phyloP scores from a whole-genome alignment of 176 grass and related monocot species.

The Juncus inflexus region DNA sequence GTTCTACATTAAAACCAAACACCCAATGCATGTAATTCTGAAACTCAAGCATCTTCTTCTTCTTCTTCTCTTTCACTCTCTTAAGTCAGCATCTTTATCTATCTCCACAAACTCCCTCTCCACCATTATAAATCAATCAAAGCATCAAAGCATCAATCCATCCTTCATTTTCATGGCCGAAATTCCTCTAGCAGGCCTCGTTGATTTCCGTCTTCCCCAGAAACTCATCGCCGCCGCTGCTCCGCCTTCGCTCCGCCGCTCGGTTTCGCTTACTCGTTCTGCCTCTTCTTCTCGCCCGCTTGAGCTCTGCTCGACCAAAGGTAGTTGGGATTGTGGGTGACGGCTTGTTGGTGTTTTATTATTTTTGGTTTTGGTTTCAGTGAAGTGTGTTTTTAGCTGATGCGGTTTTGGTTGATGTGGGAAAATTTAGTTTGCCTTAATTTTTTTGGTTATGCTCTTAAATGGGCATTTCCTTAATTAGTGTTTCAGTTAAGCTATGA shows the following conservation, averaged over 20 bases:
- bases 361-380: no score
- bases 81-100: conserved; percentile 25
- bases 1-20: no score
- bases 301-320: conserved; percentile 32
- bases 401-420: no score
- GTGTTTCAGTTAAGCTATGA: not conserved
- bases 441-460: conserved; percentile 15
- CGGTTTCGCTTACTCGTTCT: not conserved
- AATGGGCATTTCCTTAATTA: not conserved
- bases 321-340: conserved; percentile 24
- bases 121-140: conserved; percentile 21
- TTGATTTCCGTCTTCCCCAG: conserved; percentile 31
- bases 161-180: conserved; percentile 47
- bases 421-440: not conserved
- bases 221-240: conserved; percentile 21
- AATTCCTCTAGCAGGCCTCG: conserved; percentile 31
- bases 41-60: not conserved
- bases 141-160: not conserved
- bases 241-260: not conserved
- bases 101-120: not conserved
- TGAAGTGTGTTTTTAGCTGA: no score
- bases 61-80: conserved; percentile 14
- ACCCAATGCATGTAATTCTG: no score
- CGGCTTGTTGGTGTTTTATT: no score
- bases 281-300: conserved; percentile 23